Conservation (phyloP, 495 filamentous ascomycete genomes). For the Aspergillus saccharolyticus region DNA sequence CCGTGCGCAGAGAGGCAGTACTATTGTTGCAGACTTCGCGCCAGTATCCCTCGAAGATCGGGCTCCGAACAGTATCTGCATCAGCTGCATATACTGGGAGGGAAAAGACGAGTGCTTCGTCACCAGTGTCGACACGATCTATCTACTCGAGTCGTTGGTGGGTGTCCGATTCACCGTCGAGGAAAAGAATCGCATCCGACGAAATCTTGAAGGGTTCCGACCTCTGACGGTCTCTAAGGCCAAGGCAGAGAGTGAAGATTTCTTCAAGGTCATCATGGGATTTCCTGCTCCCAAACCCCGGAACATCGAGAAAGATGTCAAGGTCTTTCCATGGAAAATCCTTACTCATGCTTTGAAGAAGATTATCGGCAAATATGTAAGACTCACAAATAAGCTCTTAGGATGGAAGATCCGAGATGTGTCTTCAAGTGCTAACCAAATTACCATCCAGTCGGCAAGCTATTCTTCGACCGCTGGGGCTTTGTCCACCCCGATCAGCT, state of each 20-base stretch:
- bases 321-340: constrained; percentile 93
- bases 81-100: constrained; percentile 91
- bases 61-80: constrained; percentile 67
- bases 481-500: constrained; percentile 34
- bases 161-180: constrained; percentile 81
- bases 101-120: constrained; percentile 85
- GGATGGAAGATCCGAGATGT: not conserved
- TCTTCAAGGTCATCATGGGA: constrained; percentile 99
- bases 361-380: constrained; percentile 96
- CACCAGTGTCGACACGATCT: constrained; percentile 95
- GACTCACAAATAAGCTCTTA: constrained; percentile 23
- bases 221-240: constrained; percentile 88
- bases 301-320: constrained; percentile 98
- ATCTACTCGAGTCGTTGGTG: constrained; percentile 82
- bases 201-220: constrained; percentile 88
- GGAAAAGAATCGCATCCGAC: constrained; percentile 94
- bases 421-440: not conserved
- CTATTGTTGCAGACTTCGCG: constrained; percentile 66
- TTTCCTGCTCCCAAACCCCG: constrained; percentile 91
- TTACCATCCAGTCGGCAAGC: constrained; percentile 43
- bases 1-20: constrained; percentile 70
- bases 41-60: constrained; percentile 65
- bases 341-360: constrained; percentile 81
- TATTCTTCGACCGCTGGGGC: constrained; percentile 48
- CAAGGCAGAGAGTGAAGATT: constrained; percentile 85